These are phyloP conservation scores for Boeremia exigua DNA, from an alignment of 2,329 filamentous ascomycete genomes.

Conservation along the genomic window DNA sequence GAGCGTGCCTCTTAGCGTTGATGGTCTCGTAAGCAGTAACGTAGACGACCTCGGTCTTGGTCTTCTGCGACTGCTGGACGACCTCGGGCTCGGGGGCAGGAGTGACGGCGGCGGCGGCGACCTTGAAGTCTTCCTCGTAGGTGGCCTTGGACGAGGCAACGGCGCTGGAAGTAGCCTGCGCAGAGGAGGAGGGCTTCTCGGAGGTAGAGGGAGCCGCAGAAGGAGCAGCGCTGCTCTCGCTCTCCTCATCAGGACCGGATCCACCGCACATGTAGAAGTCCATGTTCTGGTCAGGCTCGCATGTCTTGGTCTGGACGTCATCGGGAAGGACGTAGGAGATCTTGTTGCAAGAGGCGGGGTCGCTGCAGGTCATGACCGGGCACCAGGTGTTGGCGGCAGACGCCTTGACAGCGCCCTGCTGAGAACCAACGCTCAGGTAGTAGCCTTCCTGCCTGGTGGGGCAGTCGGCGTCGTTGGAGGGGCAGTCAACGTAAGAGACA, in stretches of 20 bases:
- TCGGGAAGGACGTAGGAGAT: constrained; percentile 42
- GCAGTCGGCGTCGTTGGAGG: constrained; percentile 28
- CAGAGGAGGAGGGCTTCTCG: constrained; percentile 9
- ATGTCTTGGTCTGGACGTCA: constrained; percentile 43
- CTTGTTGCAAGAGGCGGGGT: constrained; percentile 30
- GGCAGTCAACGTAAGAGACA: constrained; percentile 49
- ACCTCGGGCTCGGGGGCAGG: constrained; percentile 21
- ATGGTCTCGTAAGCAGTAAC: constrained; percentile 40
- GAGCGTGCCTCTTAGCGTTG: constrained; percentile 45
- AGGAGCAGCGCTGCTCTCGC: constrained; percentile 14
- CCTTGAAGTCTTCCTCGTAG: constrained; percentile 22
- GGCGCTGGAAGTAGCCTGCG: constrained; percentile 17
- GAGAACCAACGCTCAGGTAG: constrained; percentile 37
- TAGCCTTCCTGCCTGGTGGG: constrained; percentile 44
- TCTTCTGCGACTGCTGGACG: constrained; percentile 23
- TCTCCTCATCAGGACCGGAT: constrained; percentile 31
- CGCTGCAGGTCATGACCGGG: constrained; percentile 37
- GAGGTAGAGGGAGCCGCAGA: constrained; percentile 19
- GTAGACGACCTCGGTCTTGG: constrained; percentile 41
- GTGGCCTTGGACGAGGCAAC: constrained; percentile 16
- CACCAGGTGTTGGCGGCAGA: constrained; percentile 38
- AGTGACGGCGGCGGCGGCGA: constrained; percentile 34
- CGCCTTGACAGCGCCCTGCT: constrained; percentile 24
- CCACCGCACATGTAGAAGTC: constrained; percentile 46
- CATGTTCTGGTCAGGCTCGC: constrained; percentile 33